phyloP scores from a whole-genome alignment of 2,329 filamentous ascomycete genomes.

The Penicillium sp. region DNA sequence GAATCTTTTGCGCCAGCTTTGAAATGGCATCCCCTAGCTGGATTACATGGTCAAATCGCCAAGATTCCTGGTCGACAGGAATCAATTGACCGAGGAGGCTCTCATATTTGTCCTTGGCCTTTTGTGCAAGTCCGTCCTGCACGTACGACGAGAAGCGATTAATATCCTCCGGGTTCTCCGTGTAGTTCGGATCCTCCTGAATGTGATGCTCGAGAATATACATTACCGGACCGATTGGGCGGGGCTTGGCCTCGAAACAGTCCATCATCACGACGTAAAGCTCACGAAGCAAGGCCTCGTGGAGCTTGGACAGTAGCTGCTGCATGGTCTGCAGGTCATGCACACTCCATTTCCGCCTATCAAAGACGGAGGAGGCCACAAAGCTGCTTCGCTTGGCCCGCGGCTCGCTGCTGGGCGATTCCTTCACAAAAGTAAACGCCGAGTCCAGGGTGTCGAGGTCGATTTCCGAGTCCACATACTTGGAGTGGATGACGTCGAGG shows the following conservation, averaged over 20 bases:
- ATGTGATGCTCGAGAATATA: constrained; percentile 81
- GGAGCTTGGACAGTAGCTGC: constrained; percentile 70
- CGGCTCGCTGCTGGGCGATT: constrained; percentile 66
- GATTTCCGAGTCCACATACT: constrained; percentile 82
- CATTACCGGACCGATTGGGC: constrained; percentile 76
- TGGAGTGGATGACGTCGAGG: constrained; percentile 80
- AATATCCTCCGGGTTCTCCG: constrained; percentile 67
- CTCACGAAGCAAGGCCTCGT: constrained; percentile 82
- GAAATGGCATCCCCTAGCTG: constrained; percentile 83
- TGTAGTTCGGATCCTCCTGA: constrained; percentile 74
- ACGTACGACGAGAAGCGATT: constrained; percentile 73
- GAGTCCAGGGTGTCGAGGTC: constrained; percentile 78
- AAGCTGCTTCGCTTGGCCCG: constrained; percentile 55
- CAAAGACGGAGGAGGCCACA: constrained; percentile 51
- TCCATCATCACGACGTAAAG: constrained; percentile 84
- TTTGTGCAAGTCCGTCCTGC: constrained; percentile 69
- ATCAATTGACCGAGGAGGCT: constrained; percentile 77
- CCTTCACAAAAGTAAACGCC: constrained; percentile 80
- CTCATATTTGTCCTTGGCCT: constrained; percentile 78
- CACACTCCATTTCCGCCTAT: constrained; percentile 69
- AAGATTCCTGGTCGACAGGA: constrained; percentile 75
- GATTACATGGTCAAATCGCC: constrained; percentile 90
- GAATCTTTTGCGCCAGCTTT: constrained; percentile 82
- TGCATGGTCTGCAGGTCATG: constrained; percentile 72
- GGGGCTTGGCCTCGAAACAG: constrained; percentile 86